Evolutionary conservation across 495 filamentous ascomycete genomes (phyloP).

Genomic region (Sporormia fimetaria): DNA sequence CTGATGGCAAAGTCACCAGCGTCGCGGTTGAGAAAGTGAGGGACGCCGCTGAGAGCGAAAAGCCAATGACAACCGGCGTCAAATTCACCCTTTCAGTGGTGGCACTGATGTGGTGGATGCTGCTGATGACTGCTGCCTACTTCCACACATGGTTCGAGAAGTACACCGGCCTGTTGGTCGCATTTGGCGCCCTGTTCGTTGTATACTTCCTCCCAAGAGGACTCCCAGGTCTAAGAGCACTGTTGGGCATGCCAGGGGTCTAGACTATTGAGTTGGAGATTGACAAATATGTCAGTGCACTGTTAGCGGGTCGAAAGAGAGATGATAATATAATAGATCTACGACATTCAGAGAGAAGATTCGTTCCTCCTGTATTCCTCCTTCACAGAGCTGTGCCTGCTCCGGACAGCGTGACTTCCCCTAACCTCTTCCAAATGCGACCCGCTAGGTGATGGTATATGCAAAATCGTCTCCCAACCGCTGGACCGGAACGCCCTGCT

Average conservation of each 20-base stretch:
- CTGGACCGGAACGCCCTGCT: too few species aligned
- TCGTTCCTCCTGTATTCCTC: too few species aligned
- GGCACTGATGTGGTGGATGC: constrained; percentile 77
- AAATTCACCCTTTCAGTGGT: constrained; percentile 42
- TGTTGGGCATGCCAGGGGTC: constrained; percentile 70
- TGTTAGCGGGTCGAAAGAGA: not conserved
- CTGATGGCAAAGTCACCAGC: constrained; percentile 42
- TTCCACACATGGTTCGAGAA: constrained; percentile 99
- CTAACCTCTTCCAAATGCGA: too few species aligned
- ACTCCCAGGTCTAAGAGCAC: constrained; percentile 46
- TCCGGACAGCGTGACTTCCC: too few species aligned
- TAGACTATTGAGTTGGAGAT: too few species aligned
- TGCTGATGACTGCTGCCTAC: constrained; percentile 94
- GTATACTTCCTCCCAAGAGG: constrained; percentile 69
- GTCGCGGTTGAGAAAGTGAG: constrained; percentile 36
- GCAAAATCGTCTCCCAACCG: too few species aligned
- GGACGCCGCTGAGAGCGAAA: constrained; percentile 26
- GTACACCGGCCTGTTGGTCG: constrained; percentile 63
- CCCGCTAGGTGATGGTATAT: too few species aligned
- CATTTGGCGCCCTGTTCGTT: constrained; percentile 53
- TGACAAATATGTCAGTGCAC: too few species aligned
- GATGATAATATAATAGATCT: not conserved
- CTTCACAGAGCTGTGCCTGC: too few species aligned
- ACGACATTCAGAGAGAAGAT: too few species aligned
- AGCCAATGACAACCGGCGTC: constrained; percentile 37